Percentiles rank a stretch among this genome's conserved stretches.
Conservation (phyloP, 805 yeast species). For the Cephaloascus fragrans region DNA sequence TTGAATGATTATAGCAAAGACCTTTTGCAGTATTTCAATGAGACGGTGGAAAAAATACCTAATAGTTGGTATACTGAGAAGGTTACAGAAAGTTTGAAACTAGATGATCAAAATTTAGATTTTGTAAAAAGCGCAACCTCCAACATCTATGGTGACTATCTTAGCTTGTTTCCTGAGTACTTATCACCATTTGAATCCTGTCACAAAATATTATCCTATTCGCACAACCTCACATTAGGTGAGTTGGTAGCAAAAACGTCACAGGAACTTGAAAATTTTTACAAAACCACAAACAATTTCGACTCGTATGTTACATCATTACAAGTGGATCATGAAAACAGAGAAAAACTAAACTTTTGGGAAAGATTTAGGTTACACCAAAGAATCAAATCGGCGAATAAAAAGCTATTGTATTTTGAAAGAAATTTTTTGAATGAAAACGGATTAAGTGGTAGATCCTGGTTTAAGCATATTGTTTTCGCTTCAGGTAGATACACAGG, state of each 20-base stretch:
- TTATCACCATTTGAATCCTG: no score
- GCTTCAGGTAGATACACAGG: conserved; percentile 56
- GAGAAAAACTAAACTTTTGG: conserved; percentile 13
- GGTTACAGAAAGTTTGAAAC: not conserved
- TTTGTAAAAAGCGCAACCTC: not conserved
- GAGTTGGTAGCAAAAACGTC: no score
- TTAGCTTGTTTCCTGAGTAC: no score
- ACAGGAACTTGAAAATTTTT: no score
- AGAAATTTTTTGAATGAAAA: conserved; percentile 32
- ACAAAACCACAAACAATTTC: conserved; percentile 4
- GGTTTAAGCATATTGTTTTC: conserved; percentile 53
- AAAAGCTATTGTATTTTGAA: conserved; percentile 31
- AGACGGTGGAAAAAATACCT: not conserved
- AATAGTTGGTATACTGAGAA: not conserved
- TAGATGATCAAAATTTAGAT: not conserved
- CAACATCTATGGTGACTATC: no score
- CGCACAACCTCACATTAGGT: no score
- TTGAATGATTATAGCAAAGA: conserved; percentile 20
- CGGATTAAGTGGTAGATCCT: conserved; percentile 40
- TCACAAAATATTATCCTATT: no score
- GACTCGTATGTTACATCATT: conserved; percentile 6
- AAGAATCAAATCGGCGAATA: conserved; percentile 20
- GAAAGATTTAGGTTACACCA: conserved; percentile 14
- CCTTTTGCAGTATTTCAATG: conserved; percentile 18
- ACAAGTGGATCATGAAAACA: conserved; percentile 10